phyloP scores from a whole-genome alignment of 2,329 filamentous ascomycete species.

The Alternaria dauci region DNA sequence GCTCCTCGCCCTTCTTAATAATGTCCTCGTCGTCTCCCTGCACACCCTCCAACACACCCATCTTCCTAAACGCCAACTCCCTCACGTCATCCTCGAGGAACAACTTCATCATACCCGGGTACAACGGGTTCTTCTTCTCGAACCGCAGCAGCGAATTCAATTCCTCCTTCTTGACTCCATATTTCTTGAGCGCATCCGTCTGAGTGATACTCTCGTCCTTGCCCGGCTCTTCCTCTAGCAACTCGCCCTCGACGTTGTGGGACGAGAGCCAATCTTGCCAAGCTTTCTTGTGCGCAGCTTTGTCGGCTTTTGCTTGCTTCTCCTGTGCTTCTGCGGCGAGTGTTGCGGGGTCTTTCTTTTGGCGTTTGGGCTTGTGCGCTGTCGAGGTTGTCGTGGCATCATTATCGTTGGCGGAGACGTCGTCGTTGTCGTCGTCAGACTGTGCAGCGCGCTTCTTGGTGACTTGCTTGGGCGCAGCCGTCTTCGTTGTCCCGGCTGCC shows the following conservation, averaged over 20 bases:
- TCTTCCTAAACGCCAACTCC: slow-evolving; percentile 17
- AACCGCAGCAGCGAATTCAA: slow-evolving; percentile 11
- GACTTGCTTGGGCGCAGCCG: background rate
- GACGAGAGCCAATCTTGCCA: slow-evolving; percentile 14
- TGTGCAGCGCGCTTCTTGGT: slow-evolving; percentile 2
- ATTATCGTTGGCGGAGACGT: background rate
- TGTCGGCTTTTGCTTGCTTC: slow-evolving; percentile 10
- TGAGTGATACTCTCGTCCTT: slow-evolving; percentile 22
- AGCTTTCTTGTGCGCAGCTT: slow-evolving; percentile 7
- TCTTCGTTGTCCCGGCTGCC: background rate
- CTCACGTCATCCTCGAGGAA: slow-evolving; percentile 18
- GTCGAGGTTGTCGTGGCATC: background rate
- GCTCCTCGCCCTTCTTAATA: slow-evolving; percentile 9
- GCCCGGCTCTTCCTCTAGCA: slow-evolving; percentile 14
- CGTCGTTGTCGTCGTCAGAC: background rate
- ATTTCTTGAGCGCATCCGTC: slow-evolving; percentile 20
- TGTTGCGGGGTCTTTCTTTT: slow-evolving; percentile 12
- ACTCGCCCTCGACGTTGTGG: background rate
- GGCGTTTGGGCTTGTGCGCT: slow-evolving; percentile 13
- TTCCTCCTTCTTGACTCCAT: slow-evolving; percentile 24
- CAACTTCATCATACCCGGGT: slow-evolving; percentile 19
- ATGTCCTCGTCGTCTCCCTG: background rate
- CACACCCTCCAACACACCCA: slow-evolving; percentile 11
- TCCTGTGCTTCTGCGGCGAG: slow-evolving; percentile 1
- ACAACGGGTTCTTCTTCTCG: slow-evolving; percentile 18